Evolutionary conservation across 2,329 filamentous ascomycete species (phyloP).

Genomic region (Ascocoryne sarcoides): DNA sequence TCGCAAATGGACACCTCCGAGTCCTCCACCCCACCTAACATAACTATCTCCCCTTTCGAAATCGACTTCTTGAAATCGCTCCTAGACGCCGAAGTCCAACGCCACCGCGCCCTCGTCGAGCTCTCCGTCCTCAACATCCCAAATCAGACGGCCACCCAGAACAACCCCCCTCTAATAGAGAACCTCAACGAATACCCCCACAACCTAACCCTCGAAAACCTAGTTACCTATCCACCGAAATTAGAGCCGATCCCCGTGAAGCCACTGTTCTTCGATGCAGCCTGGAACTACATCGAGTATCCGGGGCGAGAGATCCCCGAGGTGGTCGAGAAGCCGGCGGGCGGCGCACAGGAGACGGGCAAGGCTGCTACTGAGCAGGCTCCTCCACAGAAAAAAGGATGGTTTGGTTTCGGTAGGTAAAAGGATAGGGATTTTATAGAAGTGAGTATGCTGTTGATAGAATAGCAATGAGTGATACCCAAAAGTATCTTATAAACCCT

Average conservation of each 20-base stretch:
- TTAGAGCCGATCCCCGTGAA: conserved; percentile 81
- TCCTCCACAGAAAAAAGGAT: conserved; percentile 56
- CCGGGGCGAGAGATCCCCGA: conserved; percentile 48
- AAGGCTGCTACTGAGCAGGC: conserved; percentile 28
- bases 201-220: conserved; percentile 64
- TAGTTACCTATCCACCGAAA: conserved; percentile 82
- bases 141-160: conserved; percentile 21
- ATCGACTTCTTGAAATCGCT: conserved; percentile 50
- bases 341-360: conserved; percentile 7
- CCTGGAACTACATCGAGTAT: conserved; percentile 96
- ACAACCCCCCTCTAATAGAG: conserved; percentile 58
- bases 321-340: conserved; percentile 16
- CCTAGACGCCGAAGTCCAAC: conserved; percentile 64
- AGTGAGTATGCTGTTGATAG: too few species aligned
- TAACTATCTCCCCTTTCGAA: conserved; percentile 56
- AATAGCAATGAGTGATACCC: too few species aligned
- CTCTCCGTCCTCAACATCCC: conserved; percentile 52
- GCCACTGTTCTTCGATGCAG: conserved; percentile 90
- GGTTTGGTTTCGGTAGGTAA: conserved; percentile 58
- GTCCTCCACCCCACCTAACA: conserved; percentile 47
- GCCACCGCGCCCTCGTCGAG: conserved; percentile 78
- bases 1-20: conserved; percentile 30
- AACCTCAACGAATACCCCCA: conserved; percentile 65
- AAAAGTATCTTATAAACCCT: too few species aligned
- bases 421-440: too few species aligned